A percentile compares a stretch with the other conserved stretches of the same genome.
These are phyloP conservation scores for Chlorella ohadii DNA, from an alignment of 139 green algal species.

Conservation along the genomic window DNA sequence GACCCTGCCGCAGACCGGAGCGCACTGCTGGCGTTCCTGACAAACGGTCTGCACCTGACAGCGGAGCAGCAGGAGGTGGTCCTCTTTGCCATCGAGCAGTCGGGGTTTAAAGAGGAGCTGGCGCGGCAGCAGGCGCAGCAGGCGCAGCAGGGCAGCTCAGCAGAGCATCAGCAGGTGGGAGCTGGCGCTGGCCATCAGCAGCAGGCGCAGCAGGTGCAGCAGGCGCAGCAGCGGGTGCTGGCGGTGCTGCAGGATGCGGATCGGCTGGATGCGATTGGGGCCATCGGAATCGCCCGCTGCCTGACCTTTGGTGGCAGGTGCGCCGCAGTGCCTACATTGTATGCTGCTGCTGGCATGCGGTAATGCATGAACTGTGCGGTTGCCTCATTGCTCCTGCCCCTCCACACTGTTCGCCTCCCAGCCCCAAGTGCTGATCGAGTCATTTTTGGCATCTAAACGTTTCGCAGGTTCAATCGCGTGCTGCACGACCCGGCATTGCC, in stretches of 20 bases:
- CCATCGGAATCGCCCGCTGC: slow-evolving; percentile 84
- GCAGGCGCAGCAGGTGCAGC: neutral
- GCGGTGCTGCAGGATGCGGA: slow-evolving; percentile 81
- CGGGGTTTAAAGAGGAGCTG: slow-evolving; percentile 72
- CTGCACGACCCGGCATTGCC: too few relatives aligned
- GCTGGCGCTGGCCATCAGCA: neutral
- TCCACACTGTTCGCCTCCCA: too few relatives aligned
- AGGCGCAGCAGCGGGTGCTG: neutral
- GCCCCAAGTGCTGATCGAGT: too few relatives aligned
- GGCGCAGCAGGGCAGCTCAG: neutral
- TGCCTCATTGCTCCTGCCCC: too few relatives aligned
- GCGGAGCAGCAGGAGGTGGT: slow-evolving; percentile 33
- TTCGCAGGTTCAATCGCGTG: too few relatives aligned
- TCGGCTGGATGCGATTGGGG: slow-evolving; percentile 83
- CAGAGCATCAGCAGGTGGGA: neutral
- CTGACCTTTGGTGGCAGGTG: slow-evolving; percentile 78
- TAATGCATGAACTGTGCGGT: neutral
- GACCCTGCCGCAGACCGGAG: neutral
- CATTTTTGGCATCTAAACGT: too few relatives aligned
- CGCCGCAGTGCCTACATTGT: neutral
- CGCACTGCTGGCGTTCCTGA: neutral
- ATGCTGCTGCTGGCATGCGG: neutral
- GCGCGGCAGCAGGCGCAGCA: neutral
- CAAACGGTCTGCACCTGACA: neutral
- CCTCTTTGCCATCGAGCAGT: slow-evolving; percentile 52